Conservation (phyloP, 192 early-diverging fungal genomes). For the Coemansia sp. region DNA sequence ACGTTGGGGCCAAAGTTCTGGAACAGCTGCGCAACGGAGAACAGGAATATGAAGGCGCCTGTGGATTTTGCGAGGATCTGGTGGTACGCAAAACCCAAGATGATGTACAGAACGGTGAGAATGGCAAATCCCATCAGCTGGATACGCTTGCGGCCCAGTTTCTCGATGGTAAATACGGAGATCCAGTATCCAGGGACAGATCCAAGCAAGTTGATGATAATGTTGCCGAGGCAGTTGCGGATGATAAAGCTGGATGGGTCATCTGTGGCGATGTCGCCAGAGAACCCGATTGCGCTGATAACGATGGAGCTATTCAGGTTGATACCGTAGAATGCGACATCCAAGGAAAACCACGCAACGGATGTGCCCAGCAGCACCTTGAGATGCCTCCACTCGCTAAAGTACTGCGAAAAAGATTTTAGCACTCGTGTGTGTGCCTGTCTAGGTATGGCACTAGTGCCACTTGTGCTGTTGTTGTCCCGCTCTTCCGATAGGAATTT, state of each 20-base stretch:
- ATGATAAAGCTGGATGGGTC: constrained; percentile 48
- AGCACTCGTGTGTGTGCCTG: not conserved
- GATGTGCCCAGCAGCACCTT: constrained; percentile 75
- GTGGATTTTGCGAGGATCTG: constrained; percentile 57
- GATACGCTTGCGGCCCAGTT: constrained; percentile 83
- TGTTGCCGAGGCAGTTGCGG: constrained; percentile 79
- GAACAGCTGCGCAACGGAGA: constrained; percentile 68
- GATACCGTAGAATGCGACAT: constrained; percentile 78
- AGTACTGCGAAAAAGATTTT: constrained; percentile 65
- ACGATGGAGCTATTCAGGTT: constrained; percentile 77
- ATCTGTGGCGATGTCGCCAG: constrained; percentile 20
- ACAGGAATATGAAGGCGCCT: constrained; percentile 65
- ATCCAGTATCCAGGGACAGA: constrained; percentile 95
- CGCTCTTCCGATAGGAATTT: constrained; percentile 30
- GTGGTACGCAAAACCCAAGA: constrained; percentile 70
- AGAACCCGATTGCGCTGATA: constrained; percentile 66
- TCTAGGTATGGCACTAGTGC: not conserved
- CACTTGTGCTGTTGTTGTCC: constrained; percentile 8
- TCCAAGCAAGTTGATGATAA: constrained; percentile 84
- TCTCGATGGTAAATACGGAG: constrained; percentile 82
- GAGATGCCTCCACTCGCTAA: constrained; percentile 74
- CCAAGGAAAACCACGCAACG: constrained; percentile 72
- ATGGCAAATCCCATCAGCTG: constrained; percentile 83
- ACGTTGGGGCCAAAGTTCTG: constrained; percentile 95
- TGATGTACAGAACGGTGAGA: constrained; percentile 71